Evolutionary conservation across 495 filamentous ascomycete species (phyloP).

Genomic region (Xylaria intraflava): DNA sequence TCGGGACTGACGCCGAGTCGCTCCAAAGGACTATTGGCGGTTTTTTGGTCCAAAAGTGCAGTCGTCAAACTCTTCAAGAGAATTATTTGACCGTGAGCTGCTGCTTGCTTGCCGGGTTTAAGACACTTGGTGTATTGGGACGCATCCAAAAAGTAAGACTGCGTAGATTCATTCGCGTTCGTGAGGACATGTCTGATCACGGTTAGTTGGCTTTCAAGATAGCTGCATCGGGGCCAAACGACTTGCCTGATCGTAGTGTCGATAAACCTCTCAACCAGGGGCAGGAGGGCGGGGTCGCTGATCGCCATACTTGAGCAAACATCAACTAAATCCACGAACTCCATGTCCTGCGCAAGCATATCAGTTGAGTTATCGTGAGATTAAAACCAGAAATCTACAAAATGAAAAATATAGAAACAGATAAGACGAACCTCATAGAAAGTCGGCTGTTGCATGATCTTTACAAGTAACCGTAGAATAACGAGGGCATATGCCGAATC

Average conservation of each 20-base stretch:
- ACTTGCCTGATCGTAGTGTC: slow-evolving; percentile 22
- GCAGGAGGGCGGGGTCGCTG: slow-evolving; percentile 2
- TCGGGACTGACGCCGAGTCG: slow-evolving; percentile 8
- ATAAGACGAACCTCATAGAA: slow-evolving; percentile 38
- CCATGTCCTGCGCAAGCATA: slow-evolving; percentile 23
- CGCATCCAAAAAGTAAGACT: slow-evolving; percentile 16
- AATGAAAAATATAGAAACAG: background rate
- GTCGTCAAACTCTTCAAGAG: slow-evolving; percentile 16
- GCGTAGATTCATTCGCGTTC: slow-evolving; percentile 13
- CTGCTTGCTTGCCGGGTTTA: background rate
- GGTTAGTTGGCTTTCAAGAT: slow-evolving; percentile 5
- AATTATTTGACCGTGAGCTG: slow-evolving; percentile 14
- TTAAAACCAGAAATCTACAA: background rate
- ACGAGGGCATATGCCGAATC: slow-evolving; percentile 15
- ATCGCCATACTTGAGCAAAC: slow-evolving; percentile 20
- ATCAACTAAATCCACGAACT: slow-evolving; percentile 28
- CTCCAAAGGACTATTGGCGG: slow-evolving; percentile 2
- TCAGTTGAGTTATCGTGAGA: slow-evolving; percentile 8
- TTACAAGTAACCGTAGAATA: slow-evolving; percentile 41
- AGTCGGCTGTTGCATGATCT: slow-evolving; percentile 41
- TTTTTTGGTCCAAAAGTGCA: slow-evolving; percentile 8
- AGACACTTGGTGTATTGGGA: slow-evolving; percentile 15
- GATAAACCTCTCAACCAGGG: slow-evolving; percentile 19
- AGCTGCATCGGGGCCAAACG: background rate
- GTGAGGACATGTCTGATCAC: slow-evolving; percentile 23